A percentile compares a stretch with the other conserved stretches of the same genome.
These are phyloP conservation scores for Cytospora piceicola DNA, from an alignment of 2,329 filamentous ascomycete species.

Conservation along the genomic window DNA sequence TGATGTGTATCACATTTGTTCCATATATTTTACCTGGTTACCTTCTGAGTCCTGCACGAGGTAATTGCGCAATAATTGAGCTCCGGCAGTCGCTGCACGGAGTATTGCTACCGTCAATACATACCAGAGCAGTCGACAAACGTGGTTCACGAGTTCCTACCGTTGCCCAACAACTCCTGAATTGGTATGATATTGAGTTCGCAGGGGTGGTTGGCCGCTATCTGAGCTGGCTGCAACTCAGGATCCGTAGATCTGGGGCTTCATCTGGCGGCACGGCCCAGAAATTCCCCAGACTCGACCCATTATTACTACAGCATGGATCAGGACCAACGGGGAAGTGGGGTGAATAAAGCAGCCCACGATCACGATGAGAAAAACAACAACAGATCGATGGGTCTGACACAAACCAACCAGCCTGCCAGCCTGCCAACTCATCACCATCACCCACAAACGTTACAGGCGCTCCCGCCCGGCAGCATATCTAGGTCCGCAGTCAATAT, in stretches of 20 bases:
- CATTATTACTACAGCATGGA: not conserved
- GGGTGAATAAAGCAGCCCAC: slow-evolving; percentile 1
- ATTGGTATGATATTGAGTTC: not conserved
- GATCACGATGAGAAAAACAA: slow-evolving; percentile 8
- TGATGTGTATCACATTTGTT: no score
- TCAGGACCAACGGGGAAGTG: slow-evolving; percentile 19
- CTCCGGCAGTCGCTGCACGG: no score
- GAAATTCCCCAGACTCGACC: slow-evolving; percentile 11
- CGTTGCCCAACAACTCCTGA: not conserved
- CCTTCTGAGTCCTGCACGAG: no score
- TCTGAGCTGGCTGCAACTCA: not conserved
- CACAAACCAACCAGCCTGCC: not conserved
- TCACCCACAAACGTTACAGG: no score
- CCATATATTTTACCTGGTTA: no score
- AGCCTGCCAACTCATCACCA: no score
- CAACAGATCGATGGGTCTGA: slow-evolving; percentile 12
- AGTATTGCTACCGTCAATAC: no score
- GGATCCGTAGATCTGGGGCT: not conserved
- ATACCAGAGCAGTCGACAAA: no score
- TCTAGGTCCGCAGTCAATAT: not conserved
- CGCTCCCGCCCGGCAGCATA: no score
- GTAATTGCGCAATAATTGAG: no score
- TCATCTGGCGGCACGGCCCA: slow-evolving; percentile 18
- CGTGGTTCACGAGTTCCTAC: not conserved
- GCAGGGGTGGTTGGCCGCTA: not conserved